Evolutionary conservation across 2,329 filamentous ascomycete genomes (phyloP), one percentile per base, ranked within the genome.

Genomic region (Aspergillus hiratsukae): DNA sequence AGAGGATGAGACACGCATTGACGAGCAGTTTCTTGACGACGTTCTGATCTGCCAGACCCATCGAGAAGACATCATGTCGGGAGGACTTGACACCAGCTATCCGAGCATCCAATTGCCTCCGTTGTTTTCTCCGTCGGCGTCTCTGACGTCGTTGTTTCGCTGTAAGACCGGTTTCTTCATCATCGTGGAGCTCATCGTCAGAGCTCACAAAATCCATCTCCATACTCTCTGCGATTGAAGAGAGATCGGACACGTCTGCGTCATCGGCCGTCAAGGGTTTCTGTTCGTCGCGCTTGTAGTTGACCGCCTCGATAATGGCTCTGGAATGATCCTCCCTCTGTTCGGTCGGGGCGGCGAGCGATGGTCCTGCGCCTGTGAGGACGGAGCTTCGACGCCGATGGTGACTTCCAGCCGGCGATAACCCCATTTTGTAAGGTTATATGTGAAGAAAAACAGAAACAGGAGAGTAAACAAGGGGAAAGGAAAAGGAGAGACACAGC

Each of bases 101-200:
- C 60, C 88, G 81, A 69, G 89, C 86, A 70, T 91, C 87, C 56
- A 91, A 73, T 61, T 82, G 77, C 11, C 85, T 87, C 67, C 89
- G 88, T 68, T 85, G 81, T 72, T 82, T 81, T 74, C 85, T 85
- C 75, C 84, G 81, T 68, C 85, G 83, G 65, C 87, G 86, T 69
- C 87, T 84, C 62, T 83, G 71, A 51, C 72, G 81, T 71, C 85
- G 84, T 66, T 93, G 89, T 66, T 85, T 83, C 58, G 83, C 81
- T 40, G 90, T 95, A 64, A 97, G 78, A 1, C 91, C 92, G 2
- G 89, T 90, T 80, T 97, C 92, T 76, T 96, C 92, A 69, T 97
- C 92, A 65, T 93, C 89, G 58, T 89, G 85, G 28, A 89, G 72
- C 49, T 88, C 89, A 61, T 91, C 87, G 63, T 90, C 88, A 28